phyloP scores from a whole-genome alignment of 352 stramenopile species.

The Globisporangium apiculatum region DNA sequence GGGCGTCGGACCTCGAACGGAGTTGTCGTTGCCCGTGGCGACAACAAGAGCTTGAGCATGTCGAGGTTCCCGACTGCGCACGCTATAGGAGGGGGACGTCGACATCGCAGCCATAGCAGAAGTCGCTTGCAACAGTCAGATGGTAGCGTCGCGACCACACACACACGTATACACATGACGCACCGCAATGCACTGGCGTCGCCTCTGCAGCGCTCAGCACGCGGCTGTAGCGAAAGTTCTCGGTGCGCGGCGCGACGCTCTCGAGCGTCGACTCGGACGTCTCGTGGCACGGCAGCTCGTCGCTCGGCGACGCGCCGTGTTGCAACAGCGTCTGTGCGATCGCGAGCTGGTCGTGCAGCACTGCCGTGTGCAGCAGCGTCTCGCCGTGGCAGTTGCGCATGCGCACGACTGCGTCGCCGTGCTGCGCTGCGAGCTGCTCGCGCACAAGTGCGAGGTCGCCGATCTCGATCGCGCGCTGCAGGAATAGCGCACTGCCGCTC shows the following conservation, averaged over 20 bases:
- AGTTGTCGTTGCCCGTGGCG: slow-evolving; percentile 6
- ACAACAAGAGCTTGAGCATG: slow-evolving; percentile 52
- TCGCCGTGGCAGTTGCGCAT: slow-evolving; percentile 45
- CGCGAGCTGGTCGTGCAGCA: slow-evolving; percentile 42
- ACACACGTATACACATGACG: background rate
- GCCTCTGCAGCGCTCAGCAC: slow-evolving; percentile 45
- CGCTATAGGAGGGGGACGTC: slow-evolving; percentile 11
- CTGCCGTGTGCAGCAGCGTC: slow-evolving; percentile 57
- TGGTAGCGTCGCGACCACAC: too few relatives aligned
- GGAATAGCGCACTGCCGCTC: slow-evolving; percentile 24
- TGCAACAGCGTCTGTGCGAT: slow-evolving; percentile 47
- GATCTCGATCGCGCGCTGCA: slow-evolving; percentile 55
- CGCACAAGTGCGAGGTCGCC: slow-evolving; percentile 33
- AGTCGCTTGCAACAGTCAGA: background rate
- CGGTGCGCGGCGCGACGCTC: slow-evolving; percentile 37
- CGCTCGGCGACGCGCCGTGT: slow-evolving; percentile 33
- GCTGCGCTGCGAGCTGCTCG: slow-evolving; percentile 7
- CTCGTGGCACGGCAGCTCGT: slow-evolving; percentile 19
- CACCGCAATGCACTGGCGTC: slow-evolving; percentile 61
- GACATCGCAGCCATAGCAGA: background rate
- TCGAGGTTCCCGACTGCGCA: slow-evolving; percentile 47
- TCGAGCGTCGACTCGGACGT: slow-evolving; percentile 28
- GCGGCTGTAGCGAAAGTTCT: slow-evolving; percentile 52
- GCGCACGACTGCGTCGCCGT: background rate
- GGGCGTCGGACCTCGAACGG: slow-evolving; percentile 17